Evolutionary conservation across 148 eudicot species (phyloP).

Genomic region (Diospyros kaki): DNA sequence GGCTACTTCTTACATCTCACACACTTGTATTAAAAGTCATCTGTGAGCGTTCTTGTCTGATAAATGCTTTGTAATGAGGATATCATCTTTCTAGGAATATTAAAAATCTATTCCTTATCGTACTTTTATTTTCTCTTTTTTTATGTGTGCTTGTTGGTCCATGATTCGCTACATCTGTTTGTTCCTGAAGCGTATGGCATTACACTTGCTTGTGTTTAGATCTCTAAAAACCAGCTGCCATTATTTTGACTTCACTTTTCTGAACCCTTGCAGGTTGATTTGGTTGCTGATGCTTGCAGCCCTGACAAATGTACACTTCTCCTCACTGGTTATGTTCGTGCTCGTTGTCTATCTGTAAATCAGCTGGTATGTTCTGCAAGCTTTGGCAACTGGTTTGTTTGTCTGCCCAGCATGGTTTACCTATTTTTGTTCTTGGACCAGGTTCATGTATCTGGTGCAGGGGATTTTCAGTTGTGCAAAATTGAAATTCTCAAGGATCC

Average conservation of each 20-base stretch:
- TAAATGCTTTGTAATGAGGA: neutral
- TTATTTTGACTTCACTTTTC: neutral
- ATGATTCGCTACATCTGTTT: neutral
- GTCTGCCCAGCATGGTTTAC: neutral
- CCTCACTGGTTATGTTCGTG: slow-evolving; percentile 81
- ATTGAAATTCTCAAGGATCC: slow-evolving; percentile 87
- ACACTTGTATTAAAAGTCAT: too few species aligned
- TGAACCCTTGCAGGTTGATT: slow-evolving; percentile 54
- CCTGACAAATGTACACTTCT: slow-evolving; percentile 68
- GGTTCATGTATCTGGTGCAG: slow-evolving; percentile 97
- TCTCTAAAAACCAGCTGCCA: neutral
- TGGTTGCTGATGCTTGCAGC: slow-evolving; percentile 41
- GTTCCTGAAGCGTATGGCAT: too few species aligned
- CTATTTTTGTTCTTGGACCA: slow-evolving; percentile 29
- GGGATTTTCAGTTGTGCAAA: slow-evolving; percentile 81
- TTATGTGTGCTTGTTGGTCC: neutral
- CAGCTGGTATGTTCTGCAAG: slow-evolving; percentile 63
- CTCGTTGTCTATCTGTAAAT: slow-evolving; percentile 77
- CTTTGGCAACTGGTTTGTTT: slow-evolving; percentile 6
- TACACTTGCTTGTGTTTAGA: too few species aligned
- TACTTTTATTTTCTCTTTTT: neutral
- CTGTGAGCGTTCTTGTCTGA: neutral
- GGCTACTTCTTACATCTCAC: neutral
- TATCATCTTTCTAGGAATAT: neutral
- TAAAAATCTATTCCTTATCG: neutral